Percentiles rank a stretch among this genome's conserved stretches.
These are phyloP conservation scores for Paraconiothyrium brasiliense DNA, from an alignment of 2,329 filamentous ascomycete species.

Conservation along the genomic window DNA sequence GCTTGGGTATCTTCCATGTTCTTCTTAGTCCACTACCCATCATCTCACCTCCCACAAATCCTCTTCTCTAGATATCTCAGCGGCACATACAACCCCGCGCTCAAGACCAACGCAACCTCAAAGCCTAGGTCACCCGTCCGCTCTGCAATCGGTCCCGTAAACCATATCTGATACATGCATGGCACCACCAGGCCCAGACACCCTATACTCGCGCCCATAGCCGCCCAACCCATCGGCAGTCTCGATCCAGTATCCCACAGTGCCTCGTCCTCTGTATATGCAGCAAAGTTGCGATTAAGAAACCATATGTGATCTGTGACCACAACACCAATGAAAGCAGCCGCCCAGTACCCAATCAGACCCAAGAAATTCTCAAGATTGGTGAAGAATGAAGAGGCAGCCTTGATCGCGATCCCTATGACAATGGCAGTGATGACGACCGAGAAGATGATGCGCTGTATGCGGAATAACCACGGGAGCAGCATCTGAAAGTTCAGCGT, in stretches of 20 bases:
- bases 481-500: slow-evolving; percentile 72
- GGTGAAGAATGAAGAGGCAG: slow-evolving; percentile 65
- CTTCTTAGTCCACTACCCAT: background rate
- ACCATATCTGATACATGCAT: slow-evolving; percentile 70
- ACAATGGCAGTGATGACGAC: slow-evolving; percentile 67
- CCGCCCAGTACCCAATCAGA: slow-evolving; percentile 49
- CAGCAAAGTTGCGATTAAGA: slow-evolving; percentile 39
- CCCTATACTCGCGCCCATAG: slow-evolving; percentile 48
- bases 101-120: slow-evolving; percentile 67
- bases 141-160: slow-evolving; percentile 67
- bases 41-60: slow-evolving; percentile 28
- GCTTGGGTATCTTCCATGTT: background rate
- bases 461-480: slow-evolving; percentile 63
- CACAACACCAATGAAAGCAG: slow-evolving; percentile 45
- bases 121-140: slow-evolving; percentile 72
- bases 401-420: slow-evolving; percentile 67
- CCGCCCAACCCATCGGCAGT: slow-evolving; percentile 54
- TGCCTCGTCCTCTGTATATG: slow-evolving; percentile 49
- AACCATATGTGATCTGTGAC: slow-evolving; percentile 52
- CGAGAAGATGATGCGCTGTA: slow-evolving; percentile 67
- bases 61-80: slow-evolving; percentile 53
- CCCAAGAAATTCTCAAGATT: slow-evolving; percentile 58
- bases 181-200: slow-evolving; percentile 64
- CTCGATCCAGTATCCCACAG: slow-evolving; percentile 53
- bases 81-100: slow-evolving; percentile 56